Conservation (phyloP, 306 rosid genomes). For the Prunus mira region DNA sequence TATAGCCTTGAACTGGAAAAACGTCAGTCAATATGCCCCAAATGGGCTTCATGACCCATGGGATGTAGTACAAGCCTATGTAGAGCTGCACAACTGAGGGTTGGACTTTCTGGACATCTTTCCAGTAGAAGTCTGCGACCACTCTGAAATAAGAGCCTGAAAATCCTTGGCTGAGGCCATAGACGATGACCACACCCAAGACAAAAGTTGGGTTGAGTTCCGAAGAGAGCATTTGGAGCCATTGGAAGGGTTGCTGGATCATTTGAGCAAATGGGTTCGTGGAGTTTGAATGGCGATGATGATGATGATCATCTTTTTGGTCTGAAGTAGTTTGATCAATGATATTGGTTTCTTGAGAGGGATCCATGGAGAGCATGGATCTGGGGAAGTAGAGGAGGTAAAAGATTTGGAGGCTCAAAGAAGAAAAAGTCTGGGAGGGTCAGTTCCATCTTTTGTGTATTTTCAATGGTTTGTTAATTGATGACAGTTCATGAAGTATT, state of each 20-base stretch:
- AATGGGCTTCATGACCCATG: slow-evolving; percentile 68
- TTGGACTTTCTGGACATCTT: slow-evolving; percentile 61
- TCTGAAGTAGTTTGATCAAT: background rate
- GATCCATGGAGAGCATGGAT: slow-evolving; percentile 6
- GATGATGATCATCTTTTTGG: background rate
- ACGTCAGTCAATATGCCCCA: slow-evolving; percentile 76
- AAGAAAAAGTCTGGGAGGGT: background rate
- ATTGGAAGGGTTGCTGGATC: slow-evolving; percentile 37
- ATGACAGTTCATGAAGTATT: background rate
- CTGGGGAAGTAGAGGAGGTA: background rate
- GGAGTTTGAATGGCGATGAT: background rate
- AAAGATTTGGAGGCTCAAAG: background rate
- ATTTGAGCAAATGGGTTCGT: background rate
- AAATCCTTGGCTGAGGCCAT: slow-evolving; percentile 70
- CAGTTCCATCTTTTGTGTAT: background rate
- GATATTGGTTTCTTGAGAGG: background rate
- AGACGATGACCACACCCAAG: slow-evolving; percentile 42
- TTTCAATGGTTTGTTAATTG: background rate
- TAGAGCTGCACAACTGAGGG: slow-evolving; percentile 62
- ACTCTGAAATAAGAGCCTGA: slow-evolving; percentile 54
- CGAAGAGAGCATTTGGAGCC: slow-evolving; percentile 47
- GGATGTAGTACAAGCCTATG: slow-evolving; percentile 52
- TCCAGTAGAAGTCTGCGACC: slow-evolving; percentile 70
- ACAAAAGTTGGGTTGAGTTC: slow-evolving; percentile 44
- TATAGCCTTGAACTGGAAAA: slow-evolving; percentile 50